Conservation (phyloP, 805 yeast genomes). For the Ogataea pignaliae region DNA sequence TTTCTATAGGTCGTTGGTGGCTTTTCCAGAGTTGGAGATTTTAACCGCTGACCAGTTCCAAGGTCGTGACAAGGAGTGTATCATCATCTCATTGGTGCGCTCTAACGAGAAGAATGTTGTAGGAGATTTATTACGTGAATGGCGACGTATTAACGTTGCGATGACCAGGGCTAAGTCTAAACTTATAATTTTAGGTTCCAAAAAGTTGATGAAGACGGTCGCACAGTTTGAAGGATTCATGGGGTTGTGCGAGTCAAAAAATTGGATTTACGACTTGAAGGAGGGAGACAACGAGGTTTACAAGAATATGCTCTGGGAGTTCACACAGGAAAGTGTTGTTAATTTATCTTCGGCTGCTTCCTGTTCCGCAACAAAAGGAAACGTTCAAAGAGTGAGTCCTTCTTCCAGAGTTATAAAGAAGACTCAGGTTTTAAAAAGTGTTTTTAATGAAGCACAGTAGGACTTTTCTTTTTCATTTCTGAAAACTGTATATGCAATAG, state of each 20-base stretch:
- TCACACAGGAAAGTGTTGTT: slow-evolving; percentile 1
- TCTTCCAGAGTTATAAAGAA: slow-evolving; percentile 13
- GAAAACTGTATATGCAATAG: too few species aligned
- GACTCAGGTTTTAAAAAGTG: slow-evolving; percentile 15
- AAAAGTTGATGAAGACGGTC: slow-evolving; percentile 49
- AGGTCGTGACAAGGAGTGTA: slow-evolving; percentile 92
- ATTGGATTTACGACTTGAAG: slow-evolving; percentile 65
- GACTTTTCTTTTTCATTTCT: too few species aligned
- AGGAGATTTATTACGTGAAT: slow-evolving; percentile 79
- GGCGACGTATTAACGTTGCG: slow-evolving; percentile 93
- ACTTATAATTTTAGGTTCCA: slow-evolving; percentile 79
- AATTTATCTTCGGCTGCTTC: background rate
- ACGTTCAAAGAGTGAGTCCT: slow-evolving; percentile 6
- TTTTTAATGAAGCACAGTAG: slow-evolving; percentile 11
- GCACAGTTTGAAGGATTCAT: slow-evolving; percentile 57
- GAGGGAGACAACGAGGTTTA: slow-evolving; percentile 37
- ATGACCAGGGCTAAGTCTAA: slow-evolving; percentile 87
- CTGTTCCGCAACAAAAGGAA: background rate
- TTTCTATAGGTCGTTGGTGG: slow-evolving; percentile 31
- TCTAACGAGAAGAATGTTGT: slow-evolving; percentile 62
- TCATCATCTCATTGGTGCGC: slow-evolving; percentile 84
- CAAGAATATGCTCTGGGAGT: slow-evolving; percentile 11
- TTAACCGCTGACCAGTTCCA: slow-evolving; percentile 95
- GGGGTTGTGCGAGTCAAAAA: slow-evolving; percentile 45
- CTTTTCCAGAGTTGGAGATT: slow-evolving; percentile 54